These are phyloP conservation scores for Fistulinella prunicolor DNA, from an alignment of 768 basidiomycete species.

Conservation along the genomic window DNA sequence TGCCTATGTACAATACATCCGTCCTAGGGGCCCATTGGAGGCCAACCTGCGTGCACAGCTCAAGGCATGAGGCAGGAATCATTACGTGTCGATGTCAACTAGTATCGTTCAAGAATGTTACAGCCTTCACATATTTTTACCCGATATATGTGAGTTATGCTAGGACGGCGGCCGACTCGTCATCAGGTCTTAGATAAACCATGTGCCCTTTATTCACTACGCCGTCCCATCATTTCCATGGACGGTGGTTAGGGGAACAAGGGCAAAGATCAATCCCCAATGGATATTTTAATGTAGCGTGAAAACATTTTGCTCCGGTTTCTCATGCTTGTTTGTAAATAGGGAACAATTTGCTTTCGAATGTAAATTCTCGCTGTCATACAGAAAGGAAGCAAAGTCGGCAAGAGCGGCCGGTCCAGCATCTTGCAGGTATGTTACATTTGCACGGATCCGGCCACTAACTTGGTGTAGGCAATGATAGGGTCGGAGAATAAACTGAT, in stretches of 20 bases:
- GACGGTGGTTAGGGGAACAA: slow-evolving; percentile 79
- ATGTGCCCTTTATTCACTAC: slow-evolving; percentile 74
- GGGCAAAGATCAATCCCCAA: slow-evolving; percentile 57
- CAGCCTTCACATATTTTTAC: slow-evolving; percentile 17
- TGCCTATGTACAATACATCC: slow-evolving; percentile 92
- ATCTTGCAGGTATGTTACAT: too few relatives aligned
- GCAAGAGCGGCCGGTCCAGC: background rate
- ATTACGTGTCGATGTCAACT: slow-evolving; percentile 12
- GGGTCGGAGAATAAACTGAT: slow-evolving; percentile 7
- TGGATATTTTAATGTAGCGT: slow-evolving; percentile 11
- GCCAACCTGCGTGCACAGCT: slow-evolving; percentile 82
- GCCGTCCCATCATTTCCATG: slow-evolving; percentile 46
- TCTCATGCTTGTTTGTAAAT: slow-evolving; percentile 15
- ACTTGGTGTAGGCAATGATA: background rate
- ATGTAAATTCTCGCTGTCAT: background rate
- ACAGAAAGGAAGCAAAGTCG: background rate
- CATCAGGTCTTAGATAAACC: background rate
- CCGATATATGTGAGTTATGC: slow-evolving; percentile 6
- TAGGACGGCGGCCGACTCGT: background rate
- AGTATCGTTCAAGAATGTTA: slow-evolving; percentile 17
- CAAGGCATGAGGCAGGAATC: slow-evolving; percentile 49
- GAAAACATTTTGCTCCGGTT: slow-evolving; percentile 15
- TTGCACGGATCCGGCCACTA: background rate
- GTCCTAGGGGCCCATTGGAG: slow-evolving; percentile 82
- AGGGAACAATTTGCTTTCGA: slow-evolving; percentile 19